Evolutionary conservation across 1,284 basidiomycete genomes (phyloP).

Genomic region (Malassezia dermatis): DNA sequence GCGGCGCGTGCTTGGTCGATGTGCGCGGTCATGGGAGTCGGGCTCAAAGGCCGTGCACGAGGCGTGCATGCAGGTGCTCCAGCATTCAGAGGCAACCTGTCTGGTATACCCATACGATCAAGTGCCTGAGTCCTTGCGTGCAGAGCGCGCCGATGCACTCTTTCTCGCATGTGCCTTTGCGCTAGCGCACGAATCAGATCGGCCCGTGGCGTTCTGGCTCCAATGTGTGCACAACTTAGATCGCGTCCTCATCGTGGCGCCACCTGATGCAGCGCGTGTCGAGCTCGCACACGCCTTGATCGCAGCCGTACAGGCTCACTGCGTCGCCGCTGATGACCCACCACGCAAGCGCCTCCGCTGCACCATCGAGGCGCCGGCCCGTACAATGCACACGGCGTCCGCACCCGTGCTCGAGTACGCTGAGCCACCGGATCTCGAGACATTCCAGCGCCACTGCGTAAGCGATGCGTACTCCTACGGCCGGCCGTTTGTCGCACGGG

Average conservation of each 20-base stretch:
- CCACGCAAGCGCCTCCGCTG: background rate
- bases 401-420: background rate
- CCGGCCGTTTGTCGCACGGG: conserved; percentile 63
- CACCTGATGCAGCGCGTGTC: background rate
- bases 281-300: background rate
- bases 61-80: background rate
- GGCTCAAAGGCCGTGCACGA: background rate
- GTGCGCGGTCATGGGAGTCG: background rate
- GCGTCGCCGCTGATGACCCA: background rate
- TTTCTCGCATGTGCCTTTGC: background rate
- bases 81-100: background rate
- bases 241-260: background rate
- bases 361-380: background rate
- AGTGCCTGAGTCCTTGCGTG: background rate
- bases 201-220: background rate
- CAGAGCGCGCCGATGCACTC: background rate
- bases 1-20: background rate
- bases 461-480: background rate
- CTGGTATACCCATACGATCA: background rate
- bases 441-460: background rate
- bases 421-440: background rate
- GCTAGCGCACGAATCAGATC: background rate
- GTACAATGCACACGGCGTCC: background rate
- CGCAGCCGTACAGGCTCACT: background rate
- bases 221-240: conserved; percentile 1